These are phyloP conservation scores for Patellaria atrata DNA, from an alignment of 495 filamentous ascomycete genomes.

Conservation along the genomic window DNA sequence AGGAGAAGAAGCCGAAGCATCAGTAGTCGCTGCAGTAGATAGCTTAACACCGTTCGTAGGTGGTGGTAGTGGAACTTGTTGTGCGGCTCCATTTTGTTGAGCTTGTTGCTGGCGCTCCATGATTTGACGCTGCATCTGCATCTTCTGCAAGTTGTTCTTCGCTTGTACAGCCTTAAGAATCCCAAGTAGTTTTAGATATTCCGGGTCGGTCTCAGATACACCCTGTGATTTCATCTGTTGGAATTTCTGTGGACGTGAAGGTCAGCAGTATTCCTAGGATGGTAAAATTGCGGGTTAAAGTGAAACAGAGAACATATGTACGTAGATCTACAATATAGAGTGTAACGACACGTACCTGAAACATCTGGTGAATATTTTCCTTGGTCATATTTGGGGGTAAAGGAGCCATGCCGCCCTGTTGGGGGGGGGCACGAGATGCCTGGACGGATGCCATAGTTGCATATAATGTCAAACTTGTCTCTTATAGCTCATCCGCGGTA, in stretches of 20 bases:
- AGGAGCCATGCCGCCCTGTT: constrained; percentile 7
- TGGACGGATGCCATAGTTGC: constrained; percentile 72
- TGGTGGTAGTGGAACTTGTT: constrained; percentile 30
- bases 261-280: constrained; percentile 1
- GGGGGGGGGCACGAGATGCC: constrained; percentile 16
- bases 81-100: constrained; percentile 29
- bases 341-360: constrained; percentile 8
- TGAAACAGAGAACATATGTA: not conserved
- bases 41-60: constrained; percentile 38
- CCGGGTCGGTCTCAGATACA: constrained; percentile 59
- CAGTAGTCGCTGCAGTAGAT: constrained; percentile 15
- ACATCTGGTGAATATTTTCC: constrained; percentile 16
- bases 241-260: constrained; percentile 45
- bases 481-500: too few relatives aligned
- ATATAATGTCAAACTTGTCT: too few relatives aligned
- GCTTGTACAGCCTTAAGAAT: constrained; percentile 53
- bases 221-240: constrained; percentile 67
- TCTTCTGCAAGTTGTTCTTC: constrained; percentile 38
- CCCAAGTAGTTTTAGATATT: constrained; percentile 58
- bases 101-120: constrained; percentile 34
- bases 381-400: constrained; percentile 18
- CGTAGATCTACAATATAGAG: not conserved
- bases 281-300: too few relatives aligned
- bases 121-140: constrained; percentile 30
- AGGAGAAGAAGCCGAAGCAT: constrained; percentile 12